Conservation (phyloP, 768 basidiomycete genomes). For the Coprinellus micaceus region DNA sequence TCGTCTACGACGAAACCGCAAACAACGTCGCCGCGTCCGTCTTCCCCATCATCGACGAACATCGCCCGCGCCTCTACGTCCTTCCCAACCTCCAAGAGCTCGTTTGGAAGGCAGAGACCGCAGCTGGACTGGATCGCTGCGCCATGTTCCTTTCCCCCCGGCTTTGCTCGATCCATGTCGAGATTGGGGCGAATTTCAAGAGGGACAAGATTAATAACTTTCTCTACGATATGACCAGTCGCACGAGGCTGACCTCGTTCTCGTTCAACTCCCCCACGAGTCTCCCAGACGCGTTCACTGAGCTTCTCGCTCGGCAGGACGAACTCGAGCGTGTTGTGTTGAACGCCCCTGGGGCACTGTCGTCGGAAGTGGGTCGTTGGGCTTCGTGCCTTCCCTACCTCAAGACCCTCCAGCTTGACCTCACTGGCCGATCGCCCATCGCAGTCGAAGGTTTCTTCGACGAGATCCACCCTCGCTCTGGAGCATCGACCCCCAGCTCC, state of each 20-base stretch:
- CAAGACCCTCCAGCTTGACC: slow-evolving; percentile 64
- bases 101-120: slow-evolving; percentile 68
- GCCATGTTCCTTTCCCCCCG: slow-evolving; percentile 63
- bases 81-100: slow-evolving; percentile 68
- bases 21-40: slow-evolving; percentile 62
- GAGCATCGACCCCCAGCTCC: slow-evolving; percentile 67
- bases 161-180: slow-evolving; percentile 57
- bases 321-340: slow-evolving; percentile 59
- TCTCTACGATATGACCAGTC: slow-evolving; percentile 60
- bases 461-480: slow-evolving; percentile 60
- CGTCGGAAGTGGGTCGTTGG: slow-evolving; percentile 72
- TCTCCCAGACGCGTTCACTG: slow-evolving; percentile 69
- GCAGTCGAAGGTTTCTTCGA: slow-evolving; percentile 83
- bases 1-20: slow-evolving; percentile 66
- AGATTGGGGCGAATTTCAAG: slow-evolving; percentile 48
- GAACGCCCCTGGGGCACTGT: slow-evolving; percentile 71
- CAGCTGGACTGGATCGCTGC: slow-evolving; percentile 62
- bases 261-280: slow-evolving; percentile 67
- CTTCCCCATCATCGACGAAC: slow-evolving; percentile 64
- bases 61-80: slow-evolving; percentile 58
- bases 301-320: slow-evolving; percentile 57
- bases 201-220: slow-evolving; percentile 59
- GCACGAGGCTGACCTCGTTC: slow-evolving; percentile 61
- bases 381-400: slow-evolving; percentile 59
- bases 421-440: slow-evolving; percentile 61